Evolutionary conservation across 2,329 filamentous ascomycete species (phyloP).

Genomic region (Arthroderma uncinatum): DNA sequence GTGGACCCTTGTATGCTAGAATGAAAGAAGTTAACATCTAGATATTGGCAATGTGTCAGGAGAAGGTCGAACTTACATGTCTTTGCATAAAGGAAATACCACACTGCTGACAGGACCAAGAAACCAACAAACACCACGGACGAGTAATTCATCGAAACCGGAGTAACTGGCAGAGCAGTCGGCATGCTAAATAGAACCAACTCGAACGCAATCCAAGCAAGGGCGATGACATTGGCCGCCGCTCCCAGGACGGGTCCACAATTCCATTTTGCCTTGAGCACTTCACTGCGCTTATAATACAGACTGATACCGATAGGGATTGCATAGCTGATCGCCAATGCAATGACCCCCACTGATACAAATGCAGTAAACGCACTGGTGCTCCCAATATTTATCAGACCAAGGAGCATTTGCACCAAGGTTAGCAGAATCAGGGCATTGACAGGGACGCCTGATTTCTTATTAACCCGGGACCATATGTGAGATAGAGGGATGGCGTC

Average conservation of each 20-base stretch:
- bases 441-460: slow-evolving; percentile 30
- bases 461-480: slow-evolving; percentile 29
- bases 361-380: slow-evolving; percentile 41
- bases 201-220: slow-evolving; percentile 44
- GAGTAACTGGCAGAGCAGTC: slow-evolving; percentile 42
- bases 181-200: slow-evolving; percentile 46
- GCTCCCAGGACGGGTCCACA: slow-evolving; percentile 36
- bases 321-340: slow-evolving; percentile 44
- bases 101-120: slow-evolving; percentile 39
- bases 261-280: slow-evolving; percentile 40
- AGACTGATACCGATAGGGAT: slow-evolving; percentile 39
- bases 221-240: slow-evolving; percentile 24
- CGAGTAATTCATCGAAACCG: slow-evolving; percentile 47
- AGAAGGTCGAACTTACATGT: slow-evolving; percentile 9
- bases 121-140: slow-evolving; percentile 48
- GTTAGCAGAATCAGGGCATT: slow-evolving; percentile 36
- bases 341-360: slow-evolving; percentile 46
- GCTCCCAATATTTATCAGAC: slow-evolving; percentile 41
- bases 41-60: too few species aligned
- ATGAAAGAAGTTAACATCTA: not conserved
- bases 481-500: slow-evolving; percentile 33
- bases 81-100: slow-evolving; percentile 36
- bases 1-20: slow-evolving; percentile 11
- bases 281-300: slow-evolving; percentile 37
- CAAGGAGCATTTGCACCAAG: slow-evolving; percentile 39